Evolutionary conservation across 768 basidiomycete genomes (phyloP).

Genomic region (Amanita phalloides): DNA sequence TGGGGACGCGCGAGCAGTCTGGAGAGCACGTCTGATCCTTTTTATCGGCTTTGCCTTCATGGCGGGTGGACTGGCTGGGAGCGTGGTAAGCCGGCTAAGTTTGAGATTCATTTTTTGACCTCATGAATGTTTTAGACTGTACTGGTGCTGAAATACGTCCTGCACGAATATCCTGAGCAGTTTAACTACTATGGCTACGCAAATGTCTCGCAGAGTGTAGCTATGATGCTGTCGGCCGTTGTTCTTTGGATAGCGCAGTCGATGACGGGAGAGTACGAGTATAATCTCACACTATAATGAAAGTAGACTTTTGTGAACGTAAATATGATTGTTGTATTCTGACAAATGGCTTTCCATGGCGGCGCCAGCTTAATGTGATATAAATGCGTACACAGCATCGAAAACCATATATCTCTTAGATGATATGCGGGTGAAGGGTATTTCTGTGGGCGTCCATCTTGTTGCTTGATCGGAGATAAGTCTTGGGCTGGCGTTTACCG

Average conservation of each 20-base stretch:
- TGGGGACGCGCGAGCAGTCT: slow-evolving; percentile 77
- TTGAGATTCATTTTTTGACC: not conserved
- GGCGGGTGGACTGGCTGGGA: slow-evolving; percentile 97
- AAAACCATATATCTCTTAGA: too few relatives aligned
- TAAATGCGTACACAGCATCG: too few relatives aligned
- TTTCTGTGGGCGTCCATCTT: too few relatives aligned
- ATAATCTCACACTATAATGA: slow-evolving; percentile 55
- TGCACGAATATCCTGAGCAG: slow-evolving; percentile 52
- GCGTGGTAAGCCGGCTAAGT: slow-evolving; percentile 57
- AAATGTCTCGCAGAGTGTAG: slow-evolving; percentile 77
- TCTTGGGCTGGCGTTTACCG: too few relatives aligned
- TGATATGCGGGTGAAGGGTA: too few relatives aligned
- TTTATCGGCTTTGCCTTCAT: slow-evolving; percentile 96
- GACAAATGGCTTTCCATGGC: not conserved
- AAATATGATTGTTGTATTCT: not conserved
- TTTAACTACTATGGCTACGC: slow-evolving; percentile 82
- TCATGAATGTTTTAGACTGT: slow-evolving; percentile 42
- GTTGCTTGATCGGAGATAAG: too few relatives aligned
- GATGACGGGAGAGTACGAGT: slow-evolving; percentile 73
- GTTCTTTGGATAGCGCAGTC: slow-evolving; percentile 84
- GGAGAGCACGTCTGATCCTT: slow-evolving; percentile 82
- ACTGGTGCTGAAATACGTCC: slow-evolving; percentile 75
- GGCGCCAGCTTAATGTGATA: not conserved
- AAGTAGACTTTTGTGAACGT: not conserved
- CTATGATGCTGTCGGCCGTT: slow-evolving; percentile 69